Percentiles rank a stretch among this genome's conserved stretches.
Evolutionary conservation across 163 green algal species (phyloP).

Genomic region (Coccomyxa subellipsoidea): DNA sequence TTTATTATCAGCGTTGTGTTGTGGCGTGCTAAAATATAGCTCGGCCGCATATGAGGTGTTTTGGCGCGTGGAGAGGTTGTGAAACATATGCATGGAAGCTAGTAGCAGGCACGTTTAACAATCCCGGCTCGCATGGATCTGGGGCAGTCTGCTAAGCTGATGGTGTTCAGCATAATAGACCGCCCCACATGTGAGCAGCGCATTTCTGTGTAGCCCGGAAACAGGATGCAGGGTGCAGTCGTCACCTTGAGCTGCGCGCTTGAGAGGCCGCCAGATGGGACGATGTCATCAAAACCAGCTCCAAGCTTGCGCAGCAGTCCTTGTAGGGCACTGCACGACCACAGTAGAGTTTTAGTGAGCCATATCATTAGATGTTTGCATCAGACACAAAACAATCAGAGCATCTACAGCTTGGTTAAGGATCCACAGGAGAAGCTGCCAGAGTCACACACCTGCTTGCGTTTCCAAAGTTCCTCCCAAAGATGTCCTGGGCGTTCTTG

Average conservation of each 20-base stretch:
- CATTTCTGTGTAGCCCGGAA: too few species aligned
- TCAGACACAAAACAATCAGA: neutral
- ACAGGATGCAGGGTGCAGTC: too few species aligned
- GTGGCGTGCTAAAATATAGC: too few species aligned
- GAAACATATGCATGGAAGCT: too few species aligned
- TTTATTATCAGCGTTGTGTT: too few species aligned
- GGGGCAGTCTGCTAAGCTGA: too few species aligned
- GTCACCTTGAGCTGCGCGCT: conserved; percentile 58
- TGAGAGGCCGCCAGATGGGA: conserved; percentile 41
- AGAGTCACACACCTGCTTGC: neutral
- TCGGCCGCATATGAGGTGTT: too few species aligned
- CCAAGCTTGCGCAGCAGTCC: conserved; percentile 85
- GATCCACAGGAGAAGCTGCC: neutral
- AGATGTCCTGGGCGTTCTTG: neutral
- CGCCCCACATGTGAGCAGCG: too few species aligned
- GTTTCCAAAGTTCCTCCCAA: neutral
- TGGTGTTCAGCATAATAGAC: too few species aligned
- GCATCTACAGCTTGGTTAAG: neutral
- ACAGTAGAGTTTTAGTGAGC: neutral
- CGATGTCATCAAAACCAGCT: conserved; percentile 80
- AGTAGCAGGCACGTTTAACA: too few species aligned
- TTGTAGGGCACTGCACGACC: conserved; percentile 65
- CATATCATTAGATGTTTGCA: neutral
- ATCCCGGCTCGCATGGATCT: too few species aligned
- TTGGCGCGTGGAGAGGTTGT: too few species aligned